These are phyloP conservation scores for Termitomyces sp. DNA, from an alignment of 768 basidiomycete genomes.

Conservation along the genomic window DNA sequence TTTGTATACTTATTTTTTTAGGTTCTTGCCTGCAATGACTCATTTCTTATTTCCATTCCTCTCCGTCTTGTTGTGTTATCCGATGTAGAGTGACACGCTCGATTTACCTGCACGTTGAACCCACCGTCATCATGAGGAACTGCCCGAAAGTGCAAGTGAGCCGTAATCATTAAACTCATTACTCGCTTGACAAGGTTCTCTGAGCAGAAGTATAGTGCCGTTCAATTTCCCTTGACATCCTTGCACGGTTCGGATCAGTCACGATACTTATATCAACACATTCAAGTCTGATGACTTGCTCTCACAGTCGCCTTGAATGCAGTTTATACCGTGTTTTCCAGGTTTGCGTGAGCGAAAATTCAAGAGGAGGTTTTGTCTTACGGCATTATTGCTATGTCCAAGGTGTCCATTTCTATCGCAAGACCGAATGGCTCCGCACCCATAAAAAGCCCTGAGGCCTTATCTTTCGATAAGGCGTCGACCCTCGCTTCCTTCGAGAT, in stretches of 20 bases:
- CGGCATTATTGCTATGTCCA: neutral
- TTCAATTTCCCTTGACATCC: neutral
- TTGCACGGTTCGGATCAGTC: neutral
- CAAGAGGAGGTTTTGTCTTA: neutral
- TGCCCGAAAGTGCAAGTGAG: neutral
- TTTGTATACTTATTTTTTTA: neutral
- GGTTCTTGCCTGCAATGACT: neutral
- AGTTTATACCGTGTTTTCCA: neutral
- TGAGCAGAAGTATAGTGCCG: neutral
- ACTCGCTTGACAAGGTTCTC: neutral
- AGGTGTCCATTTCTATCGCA: too few species aligned
- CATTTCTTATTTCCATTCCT: neutral
- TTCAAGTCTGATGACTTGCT: neutral
- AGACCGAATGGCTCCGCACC: neutral
- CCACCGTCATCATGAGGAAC: constrained; percentile 13
- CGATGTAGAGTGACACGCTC: too few species aligned
- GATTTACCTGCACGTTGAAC: too few species aligned
- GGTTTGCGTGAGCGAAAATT: neutral
- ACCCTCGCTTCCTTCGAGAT: neutral
- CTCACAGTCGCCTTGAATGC: neutral
- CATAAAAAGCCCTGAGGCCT: too few species aligned
- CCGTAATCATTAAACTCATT: neutral
- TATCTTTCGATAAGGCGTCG: neutral
- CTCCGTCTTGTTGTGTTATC: too few species aligned
- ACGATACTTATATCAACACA: neutral